These are phyloP conservation scores for Panaeolus papilionaceus DNA, from an alignment of 768 basidiomycete species.

Conservation along the genomic window DNA sequence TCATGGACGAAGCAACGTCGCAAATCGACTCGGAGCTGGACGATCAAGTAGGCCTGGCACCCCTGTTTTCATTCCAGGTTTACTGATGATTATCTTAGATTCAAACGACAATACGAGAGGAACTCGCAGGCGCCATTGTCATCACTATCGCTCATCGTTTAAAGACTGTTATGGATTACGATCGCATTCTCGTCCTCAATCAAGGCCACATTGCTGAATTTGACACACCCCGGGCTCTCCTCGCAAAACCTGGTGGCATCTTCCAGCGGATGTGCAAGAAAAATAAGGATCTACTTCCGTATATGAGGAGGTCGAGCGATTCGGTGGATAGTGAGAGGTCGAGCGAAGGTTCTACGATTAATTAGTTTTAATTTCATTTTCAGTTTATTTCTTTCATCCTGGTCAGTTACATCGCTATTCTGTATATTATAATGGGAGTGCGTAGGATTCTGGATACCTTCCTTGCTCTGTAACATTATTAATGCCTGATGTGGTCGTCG, in stretches of 20 bases:
- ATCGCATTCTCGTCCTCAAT: slow-evolving; percentile 76
- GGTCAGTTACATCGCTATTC: slow-evolving; percentile 9
- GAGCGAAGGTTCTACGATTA: slow-evolving; percentile 10
- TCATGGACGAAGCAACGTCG: slow-evolving; percentile 83
- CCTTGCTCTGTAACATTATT: slow-evolving; percentile 6
- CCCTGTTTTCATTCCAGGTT: slow-evolving; percentile 3
- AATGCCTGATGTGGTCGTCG: slow-evolving; percentile 3
- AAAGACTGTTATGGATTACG: slow-evolving; percentile 79
- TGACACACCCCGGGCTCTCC: slow-evolving; percentile 65
- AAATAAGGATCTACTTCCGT: slow-evolving; percentile 59
- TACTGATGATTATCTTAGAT: slow-evolving; percentile 47
- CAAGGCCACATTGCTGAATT: slow-evolving; percentile 79
- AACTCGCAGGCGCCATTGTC: slow-evolving; percentile 73
- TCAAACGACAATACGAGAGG: slow-evolving; percentile 75
- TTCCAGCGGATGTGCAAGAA: slow-evolving; percentile 75
- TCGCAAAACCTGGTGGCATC: slow-evolving; percentile 56
- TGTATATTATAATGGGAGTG: slow-evolving; percentile 14
- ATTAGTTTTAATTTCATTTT: not conserved
- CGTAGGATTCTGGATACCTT: slow-evolving; percentile 13
- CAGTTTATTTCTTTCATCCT: not conserved
- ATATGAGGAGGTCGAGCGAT: slow-evolving; percentile 32
- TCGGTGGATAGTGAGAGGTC: slow-evolving; percentile 12
- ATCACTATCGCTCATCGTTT: slow-evolving; percentile 86
- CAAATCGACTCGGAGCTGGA: slow-evolving; percentile 76
- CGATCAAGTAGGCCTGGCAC: slow-evolving; percentile 56